These are phyloP conservation scores for Arachnomyces sp. DNA, from an alignment of 2,329 filamentous ascomycete species.

Conservation along the genomic window DNA sequence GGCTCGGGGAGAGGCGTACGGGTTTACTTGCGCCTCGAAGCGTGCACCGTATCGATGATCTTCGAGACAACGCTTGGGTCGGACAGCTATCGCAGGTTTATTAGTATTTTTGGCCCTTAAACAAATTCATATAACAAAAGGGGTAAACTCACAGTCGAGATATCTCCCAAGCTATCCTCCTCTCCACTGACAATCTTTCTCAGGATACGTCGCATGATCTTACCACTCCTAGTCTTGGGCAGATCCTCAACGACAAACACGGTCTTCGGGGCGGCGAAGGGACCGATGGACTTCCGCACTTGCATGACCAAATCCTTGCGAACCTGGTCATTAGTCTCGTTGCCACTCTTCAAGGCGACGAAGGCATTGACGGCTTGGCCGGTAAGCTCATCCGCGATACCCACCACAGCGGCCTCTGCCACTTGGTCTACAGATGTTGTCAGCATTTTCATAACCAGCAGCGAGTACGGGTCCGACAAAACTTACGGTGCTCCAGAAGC, in stretches of 20 bases:
- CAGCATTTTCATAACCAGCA: conserved; percentile 9
- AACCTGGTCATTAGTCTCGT: conserved; percentile 58
- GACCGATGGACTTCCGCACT: conserved; percentile 93
- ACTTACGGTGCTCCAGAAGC: conserved; percentile 73
- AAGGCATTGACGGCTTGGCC: conserved; percentile 97
- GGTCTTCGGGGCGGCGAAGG: conserved; percentile 91
- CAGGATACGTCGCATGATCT: conserved; percentile 97
- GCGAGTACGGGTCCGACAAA: background rate
- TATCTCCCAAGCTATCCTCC: conserved; percentile 94
- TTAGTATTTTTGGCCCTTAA: conserved; percentile 1
- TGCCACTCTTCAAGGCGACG: conserved; percentile 80
- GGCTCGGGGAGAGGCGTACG: too few species aligned
- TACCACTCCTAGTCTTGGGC: conserved; percentile 93
- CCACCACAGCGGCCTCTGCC: conserved; percentile 91
- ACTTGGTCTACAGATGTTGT: conserved; percentile 49
- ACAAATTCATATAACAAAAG: background rate
- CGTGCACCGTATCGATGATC: conserved; percentile 75
- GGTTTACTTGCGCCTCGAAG: conserved; percentile 32
- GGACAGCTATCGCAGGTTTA: conserved; percentile 53
- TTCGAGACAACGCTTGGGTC: conserved; percentile 82
- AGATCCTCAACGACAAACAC: conserved; percentile 87
- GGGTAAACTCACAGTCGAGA: conserved; percentile 62
- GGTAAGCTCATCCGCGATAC: conserved; percentile 84
- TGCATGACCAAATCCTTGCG: conserved; percentile 91
- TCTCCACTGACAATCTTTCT: conserved; percentile 95